Base-by-base conservation (phyloP, 441 rosid genomes). In the Jatropha podagrica region DNA sequence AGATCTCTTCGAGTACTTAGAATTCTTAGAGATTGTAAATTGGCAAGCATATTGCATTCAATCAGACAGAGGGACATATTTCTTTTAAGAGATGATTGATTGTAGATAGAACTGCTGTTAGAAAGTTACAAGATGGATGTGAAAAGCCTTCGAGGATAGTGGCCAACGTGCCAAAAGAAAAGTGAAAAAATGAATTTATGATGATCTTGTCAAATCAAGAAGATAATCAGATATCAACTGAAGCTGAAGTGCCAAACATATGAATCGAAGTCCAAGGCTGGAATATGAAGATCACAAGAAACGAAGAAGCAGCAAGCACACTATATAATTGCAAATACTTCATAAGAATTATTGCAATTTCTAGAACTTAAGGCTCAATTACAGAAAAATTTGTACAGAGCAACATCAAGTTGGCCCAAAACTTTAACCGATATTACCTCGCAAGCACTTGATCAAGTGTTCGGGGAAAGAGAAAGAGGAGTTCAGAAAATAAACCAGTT, bases 321-420 rank as follows among this genome's bases (percentile, higher is more conserved):
- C 15, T 27, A 41, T 27, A 55, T 40, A 26, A 56, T 65, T 20
- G 27, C 23, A 40, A 62, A 12, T 6, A 11, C 17, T n/a, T 73
- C 38, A 2, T 13, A 20, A 23, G 62, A 71, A 20, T 42, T 73
- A 51, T 12, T 8, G 56, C 65, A 14, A 17, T 5, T 37, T 74
- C 41, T 23, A 42, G 54, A 32, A 51, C 40, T 18, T 13, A 40
- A 0, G 13, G 61, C 15, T 14, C 49, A 51, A 48, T 27, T 46
- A 15, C 55, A 66, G 41, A 37, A 46, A 14, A n/a, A 26, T 23
- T 62, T 17, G 15, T 44, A 44, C 41, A 65, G 15, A 13, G 54
- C 54, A 65, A 44, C 26, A 74, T 55, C 14, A 60, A 54, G 23
- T 60, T 60, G 52, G 41, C 69, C 14, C 32, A 72, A 55, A 37